Base-by-base conservation (phyloP, 192 early-diverging fungal species). In the Coemansia guatemalensis region DNA sequence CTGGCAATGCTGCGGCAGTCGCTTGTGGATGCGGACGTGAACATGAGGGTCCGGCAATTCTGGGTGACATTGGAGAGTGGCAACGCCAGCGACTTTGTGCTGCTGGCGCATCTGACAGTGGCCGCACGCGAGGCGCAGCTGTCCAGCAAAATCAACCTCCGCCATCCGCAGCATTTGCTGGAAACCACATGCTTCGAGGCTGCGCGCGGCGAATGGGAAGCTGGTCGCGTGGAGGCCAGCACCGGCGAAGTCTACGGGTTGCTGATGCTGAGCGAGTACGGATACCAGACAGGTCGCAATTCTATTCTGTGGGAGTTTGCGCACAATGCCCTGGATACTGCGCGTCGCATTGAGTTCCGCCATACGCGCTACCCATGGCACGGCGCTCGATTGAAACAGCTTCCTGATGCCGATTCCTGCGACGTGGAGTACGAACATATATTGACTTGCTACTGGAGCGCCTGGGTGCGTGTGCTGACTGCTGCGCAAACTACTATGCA, bases 261-360 rank as follows among this genome's bases (percentile, higher is more conserved):
- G 54, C 67, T 78, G 30, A 58, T 69, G 51, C 56, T 78, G 5
- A 73, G 76, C 67, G 76, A 78, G 53, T 78, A 78, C 56, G 76
- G 64, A 21, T 68, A 65, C 60, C 70, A 68, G 55, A 69, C 64
- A 7, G 75, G 70, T 5, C 66, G 69, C 35, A 30, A 39, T 24
- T 18, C 55, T 4, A 60, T 52, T 11, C 52, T 73, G 49, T 53
- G 66, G 70, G 70, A 78, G 53, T 73, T 63, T 25, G 76, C 67
- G 0, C 47, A 52, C 8, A 47, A 66, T 8, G 76, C 76, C 0
- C 9, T 62, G 32, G 56, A 49, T 9, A 53, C 71, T 0, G 70
- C 61, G 17, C 56, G 54, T 11, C 54, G 53, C 20, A 66, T 78
- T 1, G 47, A 1, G 2, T 59, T 78, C 48, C 61, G 76, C 30